Evolutionary conservation across 1,284 basidiomycete species (phyloP), one percentile per base, ranked within the genome.

Genomic region (Ustilago trichophora): DNA sequence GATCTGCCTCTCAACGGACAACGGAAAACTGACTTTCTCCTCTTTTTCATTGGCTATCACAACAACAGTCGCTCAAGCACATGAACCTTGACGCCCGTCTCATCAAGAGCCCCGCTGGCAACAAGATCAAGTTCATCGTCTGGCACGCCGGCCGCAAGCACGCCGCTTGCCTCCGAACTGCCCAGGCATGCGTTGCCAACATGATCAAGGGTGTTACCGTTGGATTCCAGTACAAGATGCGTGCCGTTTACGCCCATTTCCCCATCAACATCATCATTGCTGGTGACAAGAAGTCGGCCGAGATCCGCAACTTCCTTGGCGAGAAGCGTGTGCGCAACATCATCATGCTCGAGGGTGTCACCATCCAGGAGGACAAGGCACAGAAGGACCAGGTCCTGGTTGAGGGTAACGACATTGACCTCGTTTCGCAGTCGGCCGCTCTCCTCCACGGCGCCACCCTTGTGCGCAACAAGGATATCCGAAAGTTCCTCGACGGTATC

Each of bases 91-190:
- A 81, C 64, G 76, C 80, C 45, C 78, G 80, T 37, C 68, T 79
- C 41, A 80, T 84, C 78, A 84, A 84, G 80, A 74, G 78, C 54
- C 69, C 82, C 66, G 78, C 84, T 84, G 82, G 80, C 69, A 87
- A 87, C 83, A 89, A 90, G 83, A 89, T 98, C 83, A 88, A 88
- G 77, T 89, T 99, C 81, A 90, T 93, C 63, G 91, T 98, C 70
- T 99, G 96, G 96, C 93, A 98, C 85, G 96, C 92, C 72, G 91
- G 88, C 73, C 90, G 96, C 83, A 98, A 98, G 87, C 96, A 99
- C 83, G 92, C 98, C 80, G 96, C 96, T 58, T 97, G 94, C 86
- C 86, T 99, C 76, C 89, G 93, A 79, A 98, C 96, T 35, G 93
- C 98, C 84, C 90, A 90, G 84, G 93, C 91, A 76, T 84, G 93